A percentile compares a stretch with the other conserved stretches of the same genome.
Evolutionary conservation across 352 stramenopile genomes (phyloP).

Genomic region (Thalassiosira ordinaria): DNA sequence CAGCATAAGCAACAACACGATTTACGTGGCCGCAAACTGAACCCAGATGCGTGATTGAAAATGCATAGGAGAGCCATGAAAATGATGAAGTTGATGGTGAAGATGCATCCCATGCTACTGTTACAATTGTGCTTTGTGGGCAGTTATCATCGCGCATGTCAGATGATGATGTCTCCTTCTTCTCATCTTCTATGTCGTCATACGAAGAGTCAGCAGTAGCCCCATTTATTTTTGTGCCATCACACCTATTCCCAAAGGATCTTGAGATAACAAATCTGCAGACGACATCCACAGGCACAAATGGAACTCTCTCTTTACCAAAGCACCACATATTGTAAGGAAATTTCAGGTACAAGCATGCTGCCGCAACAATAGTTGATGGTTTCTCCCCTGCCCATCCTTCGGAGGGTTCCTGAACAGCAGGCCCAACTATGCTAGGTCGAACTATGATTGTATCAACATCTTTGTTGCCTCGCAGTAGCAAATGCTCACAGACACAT

Average conservation of each 20-base stretch:
- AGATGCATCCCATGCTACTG: slow-evolving; percentile 72
- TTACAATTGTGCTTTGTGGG: slow-evolving; percentile 41
- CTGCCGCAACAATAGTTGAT: slow-evolving; percentile 85
- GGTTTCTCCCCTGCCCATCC: slow-evolving; percentile 86
- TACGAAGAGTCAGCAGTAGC: background rate
- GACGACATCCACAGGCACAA: slow-evolving; percentile 87
- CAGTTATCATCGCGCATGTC: slow-evolving; percentile 10
- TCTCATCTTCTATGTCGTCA: slow-evolving; percentile 39
- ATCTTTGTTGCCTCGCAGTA: slow-evolving; percentile 63
- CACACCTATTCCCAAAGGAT: slow-evolving; percentile 56
- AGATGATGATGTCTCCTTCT: slow-evolving; percentile 49
- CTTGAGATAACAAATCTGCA: slow-evolving; percentile 79
- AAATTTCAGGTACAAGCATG: slow-evolving; percentile 79
- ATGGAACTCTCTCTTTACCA: slow-evolving; percentile 71
- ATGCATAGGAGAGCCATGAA: slow-evolving; percentile 77
- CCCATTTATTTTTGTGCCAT: background rate
- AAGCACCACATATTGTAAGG: slow-evolving; percentile 86
- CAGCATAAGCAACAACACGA: slow-evolving; percentile 66
- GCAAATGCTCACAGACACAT: slow-evolving; percentile 86
- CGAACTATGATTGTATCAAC: slow-evolving; percentile 82
- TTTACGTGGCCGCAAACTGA: slow-evolving; percentile 67
- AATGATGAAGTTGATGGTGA: slow-evolving; percentile 66
- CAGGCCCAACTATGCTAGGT: slow-evolving; percentile 88
- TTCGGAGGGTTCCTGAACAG: slow-evolving; percentile 77
- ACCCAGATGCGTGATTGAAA: slow-evolving; percentile 72